A percentile compares a stretch with the other conserved stretches of the same genome.
These are phyloP conservation scores for Prunus mira DNA, from an alignment of 306 rosid species.

Conservation along the genomic window DNA sequence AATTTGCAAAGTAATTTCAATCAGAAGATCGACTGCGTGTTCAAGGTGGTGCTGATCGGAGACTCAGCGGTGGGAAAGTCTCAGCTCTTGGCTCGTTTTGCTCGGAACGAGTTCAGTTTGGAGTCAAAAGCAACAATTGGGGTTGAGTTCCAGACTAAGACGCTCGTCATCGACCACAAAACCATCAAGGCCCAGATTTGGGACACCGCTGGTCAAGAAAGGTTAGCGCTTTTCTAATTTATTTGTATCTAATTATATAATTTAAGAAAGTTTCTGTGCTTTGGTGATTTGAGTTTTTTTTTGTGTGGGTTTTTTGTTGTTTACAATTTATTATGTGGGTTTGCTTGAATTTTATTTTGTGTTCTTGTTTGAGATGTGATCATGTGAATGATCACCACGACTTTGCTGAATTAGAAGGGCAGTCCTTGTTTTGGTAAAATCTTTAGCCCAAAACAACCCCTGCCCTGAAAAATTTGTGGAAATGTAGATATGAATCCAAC, in stretches of 20 bases:
- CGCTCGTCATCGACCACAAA: constrained; percentile 75
- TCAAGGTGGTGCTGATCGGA: constrained; percentile 86
- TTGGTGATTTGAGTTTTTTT: background rate
- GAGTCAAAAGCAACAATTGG: constrained; percentile 91
- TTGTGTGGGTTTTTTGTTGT: background rate
- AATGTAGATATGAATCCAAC: background rate
- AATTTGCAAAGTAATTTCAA: constrained; percentile 56
- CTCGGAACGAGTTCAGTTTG: constrained; percentile 66
- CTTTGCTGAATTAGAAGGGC: background rate
- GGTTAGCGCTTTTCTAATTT: constrained; percentile 32
- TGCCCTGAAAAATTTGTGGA: background rate
- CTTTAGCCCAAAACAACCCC: background rate
- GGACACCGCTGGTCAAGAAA: constrained; percentile 99
- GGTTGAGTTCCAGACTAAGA: constrained; percentile 86
- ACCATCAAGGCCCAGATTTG: constrained; percentile 92
- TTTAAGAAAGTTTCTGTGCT: background rate
- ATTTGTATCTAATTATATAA: background rate
- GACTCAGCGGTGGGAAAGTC: constrained; percentile 95
- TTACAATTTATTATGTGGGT: background rate
- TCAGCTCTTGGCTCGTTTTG: constrained; percentile 79
- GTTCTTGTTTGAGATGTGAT: background rate
- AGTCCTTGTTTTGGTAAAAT: background rate
- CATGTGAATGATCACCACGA: background rate
- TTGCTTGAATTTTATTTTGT: background rate
- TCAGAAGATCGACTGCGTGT: constrained; percentile 80